Conservation (phyloP, 2,329 filamentous ascomycete genomes). For the Epichloe sibirici region DNA sequence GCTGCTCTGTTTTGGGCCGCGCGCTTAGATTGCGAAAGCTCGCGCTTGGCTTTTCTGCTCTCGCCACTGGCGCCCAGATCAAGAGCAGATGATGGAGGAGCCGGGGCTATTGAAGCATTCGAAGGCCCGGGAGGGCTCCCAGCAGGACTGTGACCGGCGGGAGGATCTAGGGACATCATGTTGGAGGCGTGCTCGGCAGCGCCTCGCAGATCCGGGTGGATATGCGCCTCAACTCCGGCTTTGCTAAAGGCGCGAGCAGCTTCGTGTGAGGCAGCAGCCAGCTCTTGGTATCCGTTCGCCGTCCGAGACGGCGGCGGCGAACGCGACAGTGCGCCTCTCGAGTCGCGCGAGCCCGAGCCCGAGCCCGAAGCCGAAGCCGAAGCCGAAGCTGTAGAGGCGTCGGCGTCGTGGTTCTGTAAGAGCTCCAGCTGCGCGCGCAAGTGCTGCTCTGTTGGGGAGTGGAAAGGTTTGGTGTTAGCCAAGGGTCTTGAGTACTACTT, state of each 20-base stretch:
- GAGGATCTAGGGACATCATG: conserved; percentile 28
- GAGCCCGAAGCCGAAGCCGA: no score
- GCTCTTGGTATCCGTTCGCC: conserved; percentile 35
- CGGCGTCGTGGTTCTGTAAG: conserved; percentile 27
- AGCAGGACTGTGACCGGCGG: conserved; percentile 20
- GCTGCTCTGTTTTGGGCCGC: conserved; percentile 94
- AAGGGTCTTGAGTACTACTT: background rate
- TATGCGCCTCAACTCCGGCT: conserved; percentile 31
- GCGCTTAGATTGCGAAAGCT: conserved; percentile 89
- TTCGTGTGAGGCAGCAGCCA: conserved; percentile 23
- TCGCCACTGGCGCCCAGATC: conserved; percentile 27
- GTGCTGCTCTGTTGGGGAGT: conserved; percentile 24
- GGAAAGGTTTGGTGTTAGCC: conserved; percentile 12
- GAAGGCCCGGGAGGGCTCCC: conserved; percentile 15
- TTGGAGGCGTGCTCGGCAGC: conserved; percentile 15
- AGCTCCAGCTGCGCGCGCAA: conserved; percentile 32
- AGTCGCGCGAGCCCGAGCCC: conserved; percentile 14
- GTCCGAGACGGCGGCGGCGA: conserved; percentile 18
- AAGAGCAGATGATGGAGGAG: conserved; percentile 16
- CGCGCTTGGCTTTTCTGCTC: conserved; percentile 70
- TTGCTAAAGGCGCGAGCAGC: conserved; percentile 22
- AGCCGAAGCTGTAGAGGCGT: conserved; percentile 18
- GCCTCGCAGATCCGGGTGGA: conserved; percentile 36
- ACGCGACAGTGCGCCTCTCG: conserved; percentile 17
- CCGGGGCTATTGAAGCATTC: conserved; percentile 18